Evolutionary conservation across 495 filamentous ascomycete species (phyloP).

Genomic region (Aspergillus ellipticus): DNA sequence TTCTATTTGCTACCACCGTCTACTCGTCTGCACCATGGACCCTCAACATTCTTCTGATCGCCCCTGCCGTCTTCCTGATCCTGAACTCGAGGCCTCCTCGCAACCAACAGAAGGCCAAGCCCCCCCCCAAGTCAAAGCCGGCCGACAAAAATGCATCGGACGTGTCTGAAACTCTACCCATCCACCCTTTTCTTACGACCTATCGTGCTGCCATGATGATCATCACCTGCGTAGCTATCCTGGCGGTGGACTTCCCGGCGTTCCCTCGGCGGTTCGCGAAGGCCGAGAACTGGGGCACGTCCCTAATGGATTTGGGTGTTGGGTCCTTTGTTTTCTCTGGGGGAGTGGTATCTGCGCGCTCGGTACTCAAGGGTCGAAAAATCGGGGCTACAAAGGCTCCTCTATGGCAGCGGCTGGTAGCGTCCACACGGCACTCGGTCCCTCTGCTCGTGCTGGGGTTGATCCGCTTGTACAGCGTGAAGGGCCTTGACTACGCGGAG

Average conservation of each 20-base stretch:
- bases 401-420: conserved; percentile 52
- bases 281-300: conserved; percentile 97
- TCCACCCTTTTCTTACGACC: conserved; percentile 85
- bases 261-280: conserved; percentile 96
- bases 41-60: conserved; percentile 69
- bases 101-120: conserved; percentile 52
- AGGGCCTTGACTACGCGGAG: conserved; percentile 91
- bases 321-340: conserved; percentile 96
- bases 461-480: conserved; percentile 80
- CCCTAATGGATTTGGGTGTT: conserved; percentile 95
- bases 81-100: conserved; percentile 41
- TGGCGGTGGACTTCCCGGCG: conserved; percentile 93
- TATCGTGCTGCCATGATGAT: conserved; percentile 91
- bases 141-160: conserved; percentile 14
- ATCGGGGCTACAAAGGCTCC: conserved; percentile 33
- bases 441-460: conserved; percentile 80
- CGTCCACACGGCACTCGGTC: conserved; percentile 71
- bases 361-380: conserved; percentile 69
- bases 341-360: conserved; percentile 84
- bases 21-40: conserved; percentile 75
- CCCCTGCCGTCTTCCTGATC: conserved; percentile 62
- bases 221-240: conserved; percentile 85
- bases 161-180: conserved; percentile 56
- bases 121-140: conserved; percentile 43
- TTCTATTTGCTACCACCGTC: conserved; percentile 79